Base-by-base conservation (phyloP, 2,329 filamentous ascomycete genomes). In the Neurospora crassa region DNA sequence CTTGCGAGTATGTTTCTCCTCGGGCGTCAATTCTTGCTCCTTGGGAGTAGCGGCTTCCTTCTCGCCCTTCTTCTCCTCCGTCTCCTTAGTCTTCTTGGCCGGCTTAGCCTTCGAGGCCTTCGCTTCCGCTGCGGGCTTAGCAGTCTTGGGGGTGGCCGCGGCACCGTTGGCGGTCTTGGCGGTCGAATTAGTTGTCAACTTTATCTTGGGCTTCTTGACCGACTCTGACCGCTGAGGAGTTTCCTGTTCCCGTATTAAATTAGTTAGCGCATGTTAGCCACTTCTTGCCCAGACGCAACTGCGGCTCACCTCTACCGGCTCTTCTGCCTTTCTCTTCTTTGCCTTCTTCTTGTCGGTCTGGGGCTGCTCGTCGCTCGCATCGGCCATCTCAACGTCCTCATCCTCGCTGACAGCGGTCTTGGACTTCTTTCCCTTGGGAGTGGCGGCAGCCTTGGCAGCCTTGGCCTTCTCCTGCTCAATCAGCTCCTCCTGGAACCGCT, bases 311-410 rank as follows among this genome's bases (percentile, higher is more conserved):
- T 91, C 91, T 34, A 85, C 86, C n/a, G 89, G 89, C 71, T 96
- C 93, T 16, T 89, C 92, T 78, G 93, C 91, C 87, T 97, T 97
- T 77, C 94, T 91, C 87, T 97, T 97, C 87, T 91, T 92, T 7
- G 86, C 78, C 78, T 86, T 86, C 80, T 87, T 86, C 72, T 82
- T 80, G 76, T 82, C 80, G 68, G 78, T 77, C 34, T 80, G 76
- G 37, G 80, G 78, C 42, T 87, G 86, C 37, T 90, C 89, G 42
- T 87, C 85, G 24, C 82, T 82, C 43, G 80, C 83, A 74, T 91
- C 89, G 59, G 84, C 84, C 85, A 91, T 90, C 4, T 90, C 89
- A 11, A 85, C 77, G 74, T 90, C 87, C 37, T 87, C 87, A 53
- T 87, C 85, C 43, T 86, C 85, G 10, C 80, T 81, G 29, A 85